A percentile compares a stretch with the other conserved stretches of the same genome.
Conservation (phyloP, 305 asterid species). For the Solanum hybrid region DNA sequence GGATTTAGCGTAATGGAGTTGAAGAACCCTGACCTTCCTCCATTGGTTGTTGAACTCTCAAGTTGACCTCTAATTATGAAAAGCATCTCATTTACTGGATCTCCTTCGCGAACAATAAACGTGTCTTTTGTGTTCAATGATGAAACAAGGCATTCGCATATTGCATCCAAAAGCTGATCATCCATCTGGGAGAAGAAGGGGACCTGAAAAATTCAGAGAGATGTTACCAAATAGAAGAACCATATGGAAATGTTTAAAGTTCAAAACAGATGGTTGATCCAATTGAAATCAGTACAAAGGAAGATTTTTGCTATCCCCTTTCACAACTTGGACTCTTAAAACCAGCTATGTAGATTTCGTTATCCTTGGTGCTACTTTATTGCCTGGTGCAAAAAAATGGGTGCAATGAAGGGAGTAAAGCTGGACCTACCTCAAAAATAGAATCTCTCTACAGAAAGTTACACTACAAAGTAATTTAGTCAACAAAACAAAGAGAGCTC, state of each 20-base stretch:
- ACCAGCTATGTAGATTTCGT: background rate
- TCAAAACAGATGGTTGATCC: background rate
- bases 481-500: background rate
- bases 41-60: slow-evolving; percentile 79
- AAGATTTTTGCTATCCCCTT: background rate
- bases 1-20: slow-evolving; percentile 65
- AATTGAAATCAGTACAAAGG: background rate
- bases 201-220: slow-evolving; percentile 29
- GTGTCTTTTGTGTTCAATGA: slow-evolving; percentile 67
- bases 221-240: background rate
- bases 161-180: slow-evolving; percentile 71
- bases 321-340: background rate
- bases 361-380: background rate
- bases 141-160: slow-evolving; percentile 73
- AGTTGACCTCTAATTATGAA: slow-evolving; percentile 84
- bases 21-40: slow-evolving; percentile 80
- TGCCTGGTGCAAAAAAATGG: background rate
- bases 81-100: slow-evolving; percentile 78
- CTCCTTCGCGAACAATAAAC: slow-evolving; percentile 72
- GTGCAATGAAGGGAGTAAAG: background rate
- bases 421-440: background rate
- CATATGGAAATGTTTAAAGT: background rate
- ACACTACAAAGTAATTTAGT: background rate
- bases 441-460: background rate
- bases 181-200: slow-evolving; percentile 95